phyloP scores from a whole-genome alignment of 164 flowering plant genomes.

The Hamamelis virginiana region DNA sequence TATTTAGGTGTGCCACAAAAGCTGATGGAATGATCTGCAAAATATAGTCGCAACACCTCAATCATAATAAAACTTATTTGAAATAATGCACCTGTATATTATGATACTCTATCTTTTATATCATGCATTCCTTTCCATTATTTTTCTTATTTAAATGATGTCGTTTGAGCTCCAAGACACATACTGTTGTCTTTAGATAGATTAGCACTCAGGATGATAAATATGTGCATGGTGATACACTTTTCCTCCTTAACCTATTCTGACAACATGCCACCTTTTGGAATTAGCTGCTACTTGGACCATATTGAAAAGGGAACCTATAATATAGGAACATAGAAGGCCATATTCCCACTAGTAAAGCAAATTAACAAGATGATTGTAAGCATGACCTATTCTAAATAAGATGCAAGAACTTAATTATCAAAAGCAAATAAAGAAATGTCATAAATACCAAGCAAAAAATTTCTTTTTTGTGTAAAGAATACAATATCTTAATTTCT shows the following conservation, averaged over 20 bases:
- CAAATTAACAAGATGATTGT: no score
- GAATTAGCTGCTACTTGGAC: neutral
- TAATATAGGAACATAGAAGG: no score
- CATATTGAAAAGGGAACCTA: no score
- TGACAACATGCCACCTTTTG: neutral
- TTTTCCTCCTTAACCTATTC: neutral
- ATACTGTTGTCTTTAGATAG: neutral
- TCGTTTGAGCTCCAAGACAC: neutral
- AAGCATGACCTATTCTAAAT: no score
- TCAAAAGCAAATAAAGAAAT: no score
- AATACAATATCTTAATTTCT: no score
- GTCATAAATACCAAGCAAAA: no score
- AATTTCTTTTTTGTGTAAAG: no score
- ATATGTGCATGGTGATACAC: neutral
- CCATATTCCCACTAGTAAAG: no score
- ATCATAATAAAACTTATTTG: neutral
- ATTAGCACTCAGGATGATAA: neutral
- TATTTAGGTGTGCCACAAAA: conserved; percentile 16
- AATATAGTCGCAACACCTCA: neutral
- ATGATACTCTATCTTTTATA: neutral
- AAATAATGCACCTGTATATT: neutral
- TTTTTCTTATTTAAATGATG: neutral
- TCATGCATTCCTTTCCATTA: neutral
- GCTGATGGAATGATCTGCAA: conserved; percentile 20
- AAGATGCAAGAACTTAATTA: no score